Base-by-base conservation (phyloP, 306 rosid genomes). In the Fragaria ananassa region DNA sequence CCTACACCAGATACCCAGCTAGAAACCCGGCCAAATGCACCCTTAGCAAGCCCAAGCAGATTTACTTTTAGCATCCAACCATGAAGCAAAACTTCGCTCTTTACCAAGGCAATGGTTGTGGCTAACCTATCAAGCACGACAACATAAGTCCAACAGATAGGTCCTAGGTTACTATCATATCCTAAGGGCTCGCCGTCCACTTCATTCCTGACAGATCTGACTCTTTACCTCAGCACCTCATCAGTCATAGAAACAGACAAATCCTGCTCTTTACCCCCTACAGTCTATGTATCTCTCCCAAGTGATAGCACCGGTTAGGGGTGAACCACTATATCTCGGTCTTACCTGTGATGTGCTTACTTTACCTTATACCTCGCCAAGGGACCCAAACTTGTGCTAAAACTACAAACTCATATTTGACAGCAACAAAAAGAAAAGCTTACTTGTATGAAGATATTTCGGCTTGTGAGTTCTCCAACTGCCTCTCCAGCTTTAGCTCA, bases 401-500 rank as follows among this genome's bases (percentile, higher is more conserved):
- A 29, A 10, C 17, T 0, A 46, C 37, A 47, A 34, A 70, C 41
- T 68, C 62, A 23, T 10, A 68, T 58, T 72, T 72, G 11, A 29
- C 46, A 69, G 61, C 80, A 66, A 80, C 72, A 49, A 70, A 77
- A 41, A 25, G 68, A 41, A 56, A 25, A 53, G 35, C 85, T 13
- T 92, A 96, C 98, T 88, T 96, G 96, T 64, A 85, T 9, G 93
- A 85, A 68, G 91, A 84, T 68, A 92, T 88, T 86, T 96, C 97
- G 71, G 91, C 93, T 78, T 91, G 83, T 57, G 90, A 81, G 70
- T 83, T 92, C 86, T 96, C 93, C 90, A 92, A 80, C 84, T 88
- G 93, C 85, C 92, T 96, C 88, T 87, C 93, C 76, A 92, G 93
- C 93, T 89, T 96, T 80, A 96, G 82, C 88, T 92, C 99, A 75